phyloP scores from a whole-genome alignment of 106 monocot species.

The Apostasia shenzhenica region DNA sequence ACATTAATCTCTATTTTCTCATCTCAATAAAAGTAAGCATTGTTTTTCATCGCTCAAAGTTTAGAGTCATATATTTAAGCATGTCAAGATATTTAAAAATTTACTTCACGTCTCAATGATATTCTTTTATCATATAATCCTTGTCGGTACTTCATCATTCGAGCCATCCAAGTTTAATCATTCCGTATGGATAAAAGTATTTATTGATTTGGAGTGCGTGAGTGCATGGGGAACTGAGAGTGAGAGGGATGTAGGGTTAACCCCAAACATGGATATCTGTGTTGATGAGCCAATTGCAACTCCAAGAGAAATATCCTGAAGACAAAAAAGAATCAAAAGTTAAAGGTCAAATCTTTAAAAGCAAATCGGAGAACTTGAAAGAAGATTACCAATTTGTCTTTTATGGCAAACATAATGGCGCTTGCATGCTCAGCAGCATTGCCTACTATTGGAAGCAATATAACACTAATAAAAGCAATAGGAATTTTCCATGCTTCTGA shows the following conservation, averaged over 20 bases:
- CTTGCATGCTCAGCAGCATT: constrained; percentile 82
- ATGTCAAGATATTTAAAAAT: no score
- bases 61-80: no score
- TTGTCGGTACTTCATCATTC: no score
- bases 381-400: constrained; percentile 64
- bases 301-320: constrained; percentile 70
- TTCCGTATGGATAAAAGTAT: no score
- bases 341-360: neutral
- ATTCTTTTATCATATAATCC: no score
- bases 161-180: no score
- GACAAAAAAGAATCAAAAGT: neutral
- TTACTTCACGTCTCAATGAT: no score
- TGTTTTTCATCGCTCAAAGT: no score
- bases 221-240: no score
- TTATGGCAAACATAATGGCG: constrained; percentile 79
- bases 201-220: neutral
- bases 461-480: constrained; percentile 66
- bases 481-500: constrained; percentile 58
- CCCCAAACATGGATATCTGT: constrained; percentile 87
- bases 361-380: neutral
- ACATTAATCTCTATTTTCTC: no score
- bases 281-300: constrained; percentile 87
- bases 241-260: neutral
- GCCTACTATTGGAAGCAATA: constrained; percentile 73
- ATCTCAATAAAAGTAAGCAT: no score